Evolutionary conservation across 768 basidiomycete genomes (phyloP).

Genomic region (Boletus reticuloceps): DNA sequence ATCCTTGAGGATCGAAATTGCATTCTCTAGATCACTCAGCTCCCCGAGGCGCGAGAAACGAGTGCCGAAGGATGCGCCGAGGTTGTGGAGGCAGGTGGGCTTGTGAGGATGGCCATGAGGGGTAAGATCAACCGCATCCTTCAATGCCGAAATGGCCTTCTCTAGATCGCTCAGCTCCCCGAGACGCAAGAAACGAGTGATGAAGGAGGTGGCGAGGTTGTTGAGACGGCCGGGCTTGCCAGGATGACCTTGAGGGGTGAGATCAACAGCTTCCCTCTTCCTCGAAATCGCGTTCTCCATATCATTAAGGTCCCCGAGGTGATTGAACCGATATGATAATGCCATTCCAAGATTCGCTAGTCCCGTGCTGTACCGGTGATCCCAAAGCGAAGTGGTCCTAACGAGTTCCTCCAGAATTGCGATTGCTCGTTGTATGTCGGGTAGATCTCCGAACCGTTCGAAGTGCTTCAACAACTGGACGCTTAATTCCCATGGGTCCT

Average conservation of each 20-base stretch:
- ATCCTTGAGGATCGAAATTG: not conserved
- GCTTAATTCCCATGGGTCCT: not conserved
- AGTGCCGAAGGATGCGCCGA: not conserved
- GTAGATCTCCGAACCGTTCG: not conserved
- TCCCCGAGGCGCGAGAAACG: slow-evolving; percentile 1
- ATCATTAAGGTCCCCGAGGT: no score
- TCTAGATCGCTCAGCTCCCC: not conserved
- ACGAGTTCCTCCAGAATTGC: not conserved
- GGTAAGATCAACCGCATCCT: no score
- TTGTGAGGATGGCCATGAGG: no score
- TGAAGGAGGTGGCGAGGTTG: not conserved
- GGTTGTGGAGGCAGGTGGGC: not conserved
- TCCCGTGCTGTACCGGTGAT: not conserved
- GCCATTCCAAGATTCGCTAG: not conserved
- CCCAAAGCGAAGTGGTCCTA: not conserved
- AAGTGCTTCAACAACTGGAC: not conserved
- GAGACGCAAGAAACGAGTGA: not conserved
- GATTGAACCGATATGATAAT: not conserved
- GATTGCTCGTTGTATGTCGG: not conserved
- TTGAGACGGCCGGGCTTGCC: not conserved
- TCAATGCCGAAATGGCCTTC: no score
- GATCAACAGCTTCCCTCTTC: no score
- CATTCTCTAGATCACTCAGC: not conserved
- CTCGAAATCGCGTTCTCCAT: no score
- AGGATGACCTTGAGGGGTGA: no score